Conservation (phyloP, 108 stramenopile species). For the Craspedostauros australis region DNA sequence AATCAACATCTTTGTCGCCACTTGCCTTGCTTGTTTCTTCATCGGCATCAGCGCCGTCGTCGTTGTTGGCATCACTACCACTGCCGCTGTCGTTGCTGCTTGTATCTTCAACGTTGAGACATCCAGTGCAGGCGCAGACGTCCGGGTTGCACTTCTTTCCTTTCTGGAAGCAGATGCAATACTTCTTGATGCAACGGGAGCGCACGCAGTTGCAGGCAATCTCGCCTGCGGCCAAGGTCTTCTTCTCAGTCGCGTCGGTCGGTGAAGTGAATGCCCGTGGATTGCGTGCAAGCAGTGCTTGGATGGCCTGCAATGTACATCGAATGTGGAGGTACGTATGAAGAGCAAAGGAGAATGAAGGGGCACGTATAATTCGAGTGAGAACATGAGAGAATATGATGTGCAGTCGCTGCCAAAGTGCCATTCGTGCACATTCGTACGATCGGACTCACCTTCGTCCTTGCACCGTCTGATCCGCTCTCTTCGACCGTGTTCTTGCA, state of each 20-base stretch:
- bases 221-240: slow-evolving; percentile 36
- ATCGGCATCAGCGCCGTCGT: slow-evolving; percentile 56
- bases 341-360: background rate
- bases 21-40: slow-evolving; percentile 21
- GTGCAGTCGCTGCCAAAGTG: background rate
- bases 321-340: background rate
- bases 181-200: slow-evolving; percentile 82
- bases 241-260: slow-evolving; percentile 6
- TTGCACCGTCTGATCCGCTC: slow-evolving; percentile 36
- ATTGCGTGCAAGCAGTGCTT: slow-evolving; percentile 45
- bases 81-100: slow-evolving; percentile 21
- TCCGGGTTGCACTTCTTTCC: slow-evolving; percentile 47
- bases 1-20: too few species aligned
- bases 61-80: slow-evolving; percentile 34
- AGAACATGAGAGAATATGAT: background rate
- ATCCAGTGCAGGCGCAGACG: slow-evolving; percentile 46
- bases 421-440: background rate
- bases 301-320: slow-evolving; percentile 30
- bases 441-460: slow-evolving; percentile 23
- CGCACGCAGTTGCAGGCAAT: slow-evolving; percentile 81
- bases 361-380: background rate
- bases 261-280: slow-evolving; percentile 51
- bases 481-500: slow-evolving; percentile 52
- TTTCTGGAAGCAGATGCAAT: slow-evolving; percentile 89
- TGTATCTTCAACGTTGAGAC: slow-evolving; percentile 35